These are phyloP conservation scores for Clavulina sp. DNA, from an alignment of 768 basidiomycete species.

Conservation along the genomic window DNA sequence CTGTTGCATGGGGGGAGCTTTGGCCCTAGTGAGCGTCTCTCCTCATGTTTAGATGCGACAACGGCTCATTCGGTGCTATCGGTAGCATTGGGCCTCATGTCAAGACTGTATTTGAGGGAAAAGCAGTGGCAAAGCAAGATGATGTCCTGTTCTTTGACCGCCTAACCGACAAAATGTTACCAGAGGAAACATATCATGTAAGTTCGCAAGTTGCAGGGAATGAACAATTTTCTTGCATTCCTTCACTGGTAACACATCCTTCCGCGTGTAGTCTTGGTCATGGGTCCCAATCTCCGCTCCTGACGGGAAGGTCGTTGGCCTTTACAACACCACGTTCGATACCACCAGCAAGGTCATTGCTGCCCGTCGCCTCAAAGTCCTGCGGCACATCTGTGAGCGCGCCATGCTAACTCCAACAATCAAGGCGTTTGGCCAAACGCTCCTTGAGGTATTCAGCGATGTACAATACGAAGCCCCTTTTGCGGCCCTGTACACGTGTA, in stretches of 20 bases:
- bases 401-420: neutral
- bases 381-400: constrained; percentile 12
- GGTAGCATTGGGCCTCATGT: constrained; percentile 11
- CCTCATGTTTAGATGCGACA: no score
- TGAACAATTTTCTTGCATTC: neutral
- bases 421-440: neutral
- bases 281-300: constrained; percentile 14
- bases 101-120: constrained; percentile 10
- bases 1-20: constrained; percentile 14
- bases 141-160: constrained; percentile 14
- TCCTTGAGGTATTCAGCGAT: neutral
- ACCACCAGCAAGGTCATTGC: constrained; percentile 15
- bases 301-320: constrained; percentile 12
- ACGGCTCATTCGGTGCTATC: no score
- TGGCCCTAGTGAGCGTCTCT: no score
- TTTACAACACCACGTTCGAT: constrained; percentile 12
- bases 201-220: neutral
- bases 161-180: constrained; percentile 11
- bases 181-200: constrained; percentile 14
- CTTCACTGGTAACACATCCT: no score
- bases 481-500: neutral
- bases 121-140: constrained; percentile 12
- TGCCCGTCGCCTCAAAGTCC: constrained; percentile 12
- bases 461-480: neutral
- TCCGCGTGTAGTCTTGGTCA: constrained; percentile 3